These are phyloP conservation scores for Fusarium oxysporum DNA, from an alignment of 2,329 filamentous ascomycete genomes.

Conservation along the genomic window DNA sequence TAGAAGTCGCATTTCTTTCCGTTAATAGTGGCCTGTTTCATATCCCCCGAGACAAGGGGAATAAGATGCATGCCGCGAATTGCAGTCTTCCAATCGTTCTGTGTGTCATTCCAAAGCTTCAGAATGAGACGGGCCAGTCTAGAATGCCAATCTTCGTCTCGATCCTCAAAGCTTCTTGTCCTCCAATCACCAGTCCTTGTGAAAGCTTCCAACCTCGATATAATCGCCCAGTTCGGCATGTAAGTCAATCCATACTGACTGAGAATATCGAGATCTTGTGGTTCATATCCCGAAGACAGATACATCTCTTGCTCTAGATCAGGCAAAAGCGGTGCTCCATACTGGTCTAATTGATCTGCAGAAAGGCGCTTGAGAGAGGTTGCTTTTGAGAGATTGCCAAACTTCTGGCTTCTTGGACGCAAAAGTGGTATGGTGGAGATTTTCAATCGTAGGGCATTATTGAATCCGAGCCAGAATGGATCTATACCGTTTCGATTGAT, in stretches of 20 bases:
- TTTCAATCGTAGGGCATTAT: too few relatives aligned
- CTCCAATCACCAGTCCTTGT: background rate
- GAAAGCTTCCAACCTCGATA: background rate
- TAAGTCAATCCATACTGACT: background rate
- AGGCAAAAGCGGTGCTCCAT: background rate
- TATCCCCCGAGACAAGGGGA: fast-evolving
- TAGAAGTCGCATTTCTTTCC: background rate
- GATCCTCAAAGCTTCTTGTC: background rate
- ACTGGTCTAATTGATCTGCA: background rate
- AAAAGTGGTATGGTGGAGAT: too few relatives aligned
- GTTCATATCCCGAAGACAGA: background rate
- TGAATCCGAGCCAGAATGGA: background rate
- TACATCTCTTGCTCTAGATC: background rate
- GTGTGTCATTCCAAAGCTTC: fast-evolving
- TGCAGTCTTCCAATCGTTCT: background rate
- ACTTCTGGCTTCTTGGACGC: background rate
- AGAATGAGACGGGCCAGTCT: background rate
- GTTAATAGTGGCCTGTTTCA: fast-evolving
- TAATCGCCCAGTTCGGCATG: background rate
- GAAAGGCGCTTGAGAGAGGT: background rate
- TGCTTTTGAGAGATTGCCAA: background rate
- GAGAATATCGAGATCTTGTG: background rate
- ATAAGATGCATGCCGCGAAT: background rate
- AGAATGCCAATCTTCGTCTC: background rate
- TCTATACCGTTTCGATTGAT: background rate